Percentiles rank a stretch among this genome's conserved stretches.
Evolutionary conservation across 257 asterid species (phyloP).

Genomic region (Lavandula angustifolia): DNA sequence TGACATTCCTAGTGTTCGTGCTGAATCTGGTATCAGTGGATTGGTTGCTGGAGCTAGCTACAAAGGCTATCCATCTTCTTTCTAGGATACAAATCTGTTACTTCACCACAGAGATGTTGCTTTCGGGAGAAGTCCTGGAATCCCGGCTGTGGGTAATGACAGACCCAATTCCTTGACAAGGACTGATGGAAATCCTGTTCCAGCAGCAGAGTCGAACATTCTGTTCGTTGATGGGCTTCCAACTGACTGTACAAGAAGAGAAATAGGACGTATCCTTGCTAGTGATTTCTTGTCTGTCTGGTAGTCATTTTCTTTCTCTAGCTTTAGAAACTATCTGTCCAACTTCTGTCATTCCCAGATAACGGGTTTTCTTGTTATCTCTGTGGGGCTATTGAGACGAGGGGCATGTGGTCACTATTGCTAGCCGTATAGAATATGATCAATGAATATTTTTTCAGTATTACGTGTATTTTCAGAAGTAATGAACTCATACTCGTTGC

Average conservation of each 20-base stretch:
- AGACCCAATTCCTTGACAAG: constrained; percentile 50
- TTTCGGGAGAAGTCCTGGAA: constrained; percentile 38
- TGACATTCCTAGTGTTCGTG: constrained; percentile 36
- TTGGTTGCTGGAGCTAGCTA: constrained; percentile 44
- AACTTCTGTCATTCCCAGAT: background rate
- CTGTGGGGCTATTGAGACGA: background rate
- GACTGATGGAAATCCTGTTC: constrained; percentile 42
- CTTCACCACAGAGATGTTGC: constrained; percentile 45
- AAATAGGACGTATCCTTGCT: constrained; percentile 79
- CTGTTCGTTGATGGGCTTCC: constrained; percentile 82
- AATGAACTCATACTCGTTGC: background rate
- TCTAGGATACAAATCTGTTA: constrained; percentile 49
- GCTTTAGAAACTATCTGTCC: background rate
- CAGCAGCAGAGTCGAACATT: constrained; percentile 55
- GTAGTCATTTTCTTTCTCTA: background rate
- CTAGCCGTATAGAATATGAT: background rate
- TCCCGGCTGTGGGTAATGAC: constrained; percentile 47
- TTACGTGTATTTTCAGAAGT: too few species aligned
- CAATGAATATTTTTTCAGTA: constrained; percentile 4
- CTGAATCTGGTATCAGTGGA: constrained; percentile 49
- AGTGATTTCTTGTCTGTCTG: constrained; percentile 8
- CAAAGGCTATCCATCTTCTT: constrained; percentile 50
- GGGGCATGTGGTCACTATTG: background rate
- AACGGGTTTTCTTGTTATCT: constrained; percentile 10
- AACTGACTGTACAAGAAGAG: constrained; percentile 75